A percentile compares a stretch with the other conserved stretches of the same genome.
These are phyloP conservation scores for Hymenoscyphus linearis DNA, from an alignment of 2,329 filamentous ascomycete species.

Conservation along the genomic window DNA sequence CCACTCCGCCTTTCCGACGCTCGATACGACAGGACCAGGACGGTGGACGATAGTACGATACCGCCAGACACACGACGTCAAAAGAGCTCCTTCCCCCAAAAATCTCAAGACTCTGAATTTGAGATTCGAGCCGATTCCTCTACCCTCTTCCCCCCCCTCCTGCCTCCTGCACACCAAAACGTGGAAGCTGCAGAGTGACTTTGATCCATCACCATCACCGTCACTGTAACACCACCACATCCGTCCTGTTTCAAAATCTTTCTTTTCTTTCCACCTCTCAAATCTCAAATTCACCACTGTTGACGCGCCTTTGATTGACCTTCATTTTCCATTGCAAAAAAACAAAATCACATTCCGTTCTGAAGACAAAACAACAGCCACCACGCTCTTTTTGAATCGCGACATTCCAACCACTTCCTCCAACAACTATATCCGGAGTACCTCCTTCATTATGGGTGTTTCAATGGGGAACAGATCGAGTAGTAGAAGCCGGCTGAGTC, in stretches of 20 bases:
- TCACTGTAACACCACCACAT: neutral
- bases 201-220: neutral
- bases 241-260: neutral
- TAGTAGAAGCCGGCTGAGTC: constrained; percentile 15
- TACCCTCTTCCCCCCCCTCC: neutral
- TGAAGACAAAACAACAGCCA: neutral
- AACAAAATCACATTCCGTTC: neutral
- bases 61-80: neutral
- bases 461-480: constrained; percentile 13
- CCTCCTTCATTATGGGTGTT: constrained; percentile 23
- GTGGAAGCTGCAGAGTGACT: neutral
- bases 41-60: too few relatives aligned
- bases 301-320: neutral
- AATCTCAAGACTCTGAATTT: neutral
- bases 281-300: neutral
- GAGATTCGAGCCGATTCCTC: neutral
- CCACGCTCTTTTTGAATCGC: neutral
- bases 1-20: too few relatives aligned
- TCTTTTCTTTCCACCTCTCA: neutral
- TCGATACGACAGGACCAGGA: too few relatives aligned
- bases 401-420: neutral
- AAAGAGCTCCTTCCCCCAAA: neutral
- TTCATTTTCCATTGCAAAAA: neutral
- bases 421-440: neutral
- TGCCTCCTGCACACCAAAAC: neutral